phyloP scores from a whole-genome alignment of 1,139 yeast genomes.

The Saccharomycopsis hybrid region DNA sequence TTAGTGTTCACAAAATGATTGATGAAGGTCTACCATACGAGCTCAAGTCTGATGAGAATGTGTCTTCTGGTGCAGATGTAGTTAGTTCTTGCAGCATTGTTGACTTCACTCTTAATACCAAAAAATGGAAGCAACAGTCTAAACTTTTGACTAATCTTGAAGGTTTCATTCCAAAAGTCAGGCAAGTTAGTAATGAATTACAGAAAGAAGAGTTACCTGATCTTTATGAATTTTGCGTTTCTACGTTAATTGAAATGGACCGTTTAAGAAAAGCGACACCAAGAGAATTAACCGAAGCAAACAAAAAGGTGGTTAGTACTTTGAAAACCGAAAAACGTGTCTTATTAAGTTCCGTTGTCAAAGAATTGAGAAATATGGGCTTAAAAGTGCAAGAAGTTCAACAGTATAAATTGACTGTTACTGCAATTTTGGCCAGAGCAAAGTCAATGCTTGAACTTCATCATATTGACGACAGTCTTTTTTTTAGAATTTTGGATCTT shows the following conservation, averaged over 20 bases:
- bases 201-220: constrained; percentile 31
- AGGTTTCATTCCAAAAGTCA: constrained; percentile 22
- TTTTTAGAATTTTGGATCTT: constrained; percentile 67
- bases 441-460: constrained; percentile 38
- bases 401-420: constrained; percentile 40
- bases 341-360: constrained; percentile 67
- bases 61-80: not conserved
- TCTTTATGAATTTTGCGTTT: constrained; percentile 47
- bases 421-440: constrained; percentile 52
- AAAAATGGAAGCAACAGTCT: constrained; percentile 15
- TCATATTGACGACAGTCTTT: constrained; percentile 50
- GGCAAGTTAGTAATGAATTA: constrained; percentile 20
- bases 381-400: constrained; percentile 57
- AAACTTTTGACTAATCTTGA: constrained; percentile 23
- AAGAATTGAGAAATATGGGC: constrained; percentile 71
- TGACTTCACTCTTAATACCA: constrained; percentile 19
- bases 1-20: constrained; percentile 48
- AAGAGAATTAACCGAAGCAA: constrained; percentile 56
- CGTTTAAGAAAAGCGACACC: constrained; percentile 76
- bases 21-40: constrained; percentile 49
- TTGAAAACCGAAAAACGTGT: constrained; percentile 76
- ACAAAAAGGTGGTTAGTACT: constrained; percentile 65
- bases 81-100: not conserved
- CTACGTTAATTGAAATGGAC: constrained; percentile 51
- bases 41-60: not conserved